Evolutionary conservation across 345 rosid species (phyloP).

Genomic region (Euclidium syriacum): DNA sequence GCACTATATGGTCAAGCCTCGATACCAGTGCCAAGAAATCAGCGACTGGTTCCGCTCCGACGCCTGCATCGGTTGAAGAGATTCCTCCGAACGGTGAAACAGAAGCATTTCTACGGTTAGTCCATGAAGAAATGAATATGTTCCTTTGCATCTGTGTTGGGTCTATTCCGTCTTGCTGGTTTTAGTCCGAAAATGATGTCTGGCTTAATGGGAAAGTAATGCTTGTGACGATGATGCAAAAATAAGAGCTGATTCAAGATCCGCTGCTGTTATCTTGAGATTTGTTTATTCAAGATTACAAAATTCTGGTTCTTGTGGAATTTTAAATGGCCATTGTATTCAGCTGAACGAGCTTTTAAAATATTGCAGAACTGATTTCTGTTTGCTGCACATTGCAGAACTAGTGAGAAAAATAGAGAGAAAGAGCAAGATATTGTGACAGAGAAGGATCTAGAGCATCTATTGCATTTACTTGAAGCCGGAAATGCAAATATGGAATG

Average conservation of each 20-base stretch:
- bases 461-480: conserved; percentile 61
- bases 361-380: background rate
- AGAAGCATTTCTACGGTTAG: conserved; percentile 37
- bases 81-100: conserved; percentile 23
- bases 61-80: background rate
- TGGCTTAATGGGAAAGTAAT: background rate
- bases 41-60: background rate
- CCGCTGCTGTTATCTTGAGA: background rate
- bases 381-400: conserved; percentile 23
- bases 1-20: conserved; percentile 61
- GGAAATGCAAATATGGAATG: conserved; percentile 66
- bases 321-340: background rate
- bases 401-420: conserved; percentile 23
- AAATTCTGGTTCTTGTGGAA: background rate
- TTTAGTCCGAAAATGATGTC: too few relatives aligned
- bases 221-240: too few relatives aligned
- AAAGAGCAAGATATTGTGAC: conserved; percentile 46
- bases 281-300: background rate
- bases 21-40: conserved; percentile 39
- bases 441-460: conserved; percentile 75
- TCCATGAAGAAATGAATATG: background rate
- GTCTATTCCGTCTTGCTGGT: background rate
- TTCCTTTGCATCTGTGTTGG: background rate
- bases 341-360: background rate
- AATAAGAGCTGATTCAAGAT: background rate